A percentile compares a stretch with the other conserved stretches of the same genome.
phyloP scores from a whole-genome alignment of 306 rosid genomes.

The Quercus gilva region DNA sequence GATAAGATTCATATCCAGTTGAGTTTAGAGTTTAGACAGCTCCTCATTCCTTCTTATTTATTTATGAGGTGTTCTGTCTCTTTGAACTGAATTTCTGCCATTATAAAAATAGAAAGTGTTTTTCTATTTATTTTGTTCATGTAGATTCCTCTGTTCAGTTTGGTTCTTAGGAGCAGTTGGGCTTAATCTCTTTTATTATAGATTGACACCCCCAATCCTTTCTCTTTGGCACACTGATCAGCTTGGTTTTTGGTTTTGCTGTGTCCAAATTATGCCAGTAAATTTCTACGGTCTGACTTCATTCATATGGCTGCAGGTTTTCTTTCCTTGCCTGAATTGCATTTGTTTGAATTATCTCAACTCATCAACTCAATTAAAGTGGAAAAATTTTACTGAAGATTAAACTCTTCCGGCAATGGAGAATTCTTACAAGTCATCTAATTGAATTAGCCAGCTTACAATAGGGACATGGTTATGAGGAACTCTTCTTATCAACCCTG shows the following conservation, averaged over 20 bases:
- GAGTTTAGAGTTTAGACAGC: neutral
- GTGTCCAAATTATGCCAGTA: conserved; percentile 14
- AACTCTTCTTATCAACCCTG: conserved; percentile 43
- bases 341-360: conserved; percentile 23
- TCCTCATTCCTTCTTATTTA: neutral
- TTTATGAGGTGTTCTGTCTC: conserved; percentile 7
- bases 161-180: too few relatives aligned
- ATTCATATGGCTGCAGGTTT: conserved; percentile 31
- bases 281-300: conserved; percentile 24
- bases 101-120: neutral
- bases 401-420: conserved; percentile 41
- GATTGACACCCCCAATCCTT: conserved; percentile 3
- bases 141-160: conserved; percentile 17
- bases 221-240: conserved; percentile 13
- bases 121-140: conserved; percentile 3
- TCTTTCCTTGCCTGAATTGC: conserved; percentile 18
- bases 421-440: conserved; percentile 38
- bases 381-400: conserved; percentile 22
- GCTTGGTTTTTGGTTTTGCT: conserved; percentile 9
- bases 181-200: neutral
- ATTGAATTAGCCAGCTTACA: conserved; percentile 47
- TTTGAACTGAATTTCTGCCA: conserved; percentile 6
- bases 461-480: conserved; percentile 48
- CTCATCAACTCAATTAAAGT: conserved; percentile 30
- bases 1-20: conserved; percentile 19